Percentiles rank a stretch among this genome's conserved stretches.
Evolutionary conservation across 257 asterid genomes (phyloP).

Genomic region (Nicotiana otophora): DNA sequence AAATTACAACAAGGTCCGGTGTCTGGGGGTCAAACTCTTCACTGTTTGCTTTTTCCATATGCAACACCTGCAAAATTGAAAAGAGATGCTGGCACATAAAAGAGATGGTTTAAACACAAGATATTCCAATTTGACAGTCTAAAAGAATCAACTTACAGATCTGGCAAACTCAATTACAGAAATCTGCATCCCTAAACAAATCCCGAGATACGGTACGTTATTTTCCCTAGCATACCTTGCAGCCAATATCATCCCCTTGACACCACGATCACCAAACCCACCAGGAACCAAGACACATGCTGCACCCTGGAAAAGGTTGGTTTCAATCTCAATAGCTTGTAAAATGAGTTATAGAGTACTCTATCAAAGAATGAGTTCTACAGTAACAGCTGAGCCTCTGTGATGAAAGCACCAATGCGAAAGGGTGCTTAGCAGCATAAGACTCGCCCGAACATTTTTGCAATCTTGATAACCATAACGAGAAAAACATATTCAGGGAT

Average conservation of each 20-base stretch:
- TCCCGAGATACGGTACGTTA: slow-evolving; percentile 82
- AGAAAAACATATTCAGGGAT: neutral
- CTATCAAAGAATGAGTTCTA: neutral
- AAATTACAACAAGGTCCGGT: slow-evolving; percentile 71
- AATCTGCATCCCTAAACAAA: slow-evolving; percentile 98
- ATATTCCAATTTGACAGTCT: neutral
- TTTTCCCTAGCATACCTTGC: slow-evolving; percentile 95
- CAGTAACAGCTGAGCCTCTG: neutral
- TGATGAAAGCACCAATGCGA: neutral
- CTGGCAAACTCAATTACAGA: slow-evolving; percentile 89
- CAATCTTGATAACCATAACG: neutral
- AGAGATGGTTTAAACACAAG: neutral
- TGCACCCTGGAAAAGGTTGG: slow-evolving; percentile 50
- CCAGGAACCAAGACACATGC: slow-evolving; percentile 96
- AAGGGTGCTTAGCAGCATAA: neutral
- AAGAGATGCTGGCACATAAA: neutral
- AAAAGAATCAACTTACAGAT: slow-evolving; percentile 53
- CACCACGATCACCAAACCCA: slow-evolving; percentile 99
- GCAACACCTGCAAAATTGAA: slow-evolving; percentile 48
- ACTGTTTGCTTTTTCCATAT: slow-evolving; percentile 72
- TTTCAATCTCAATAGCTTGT: neutral
- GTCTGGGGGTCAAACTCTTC: slow-evolving; percentile 71
- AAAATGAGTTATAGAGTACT: neutral
- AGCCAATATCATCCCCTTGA: slow-evolving; percentile 92
- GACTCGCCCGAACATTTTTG: neutral